Conservation (phyloP, 2,329 filamentous ascomycete species). For the Aspergillus tamarii region DNA sequence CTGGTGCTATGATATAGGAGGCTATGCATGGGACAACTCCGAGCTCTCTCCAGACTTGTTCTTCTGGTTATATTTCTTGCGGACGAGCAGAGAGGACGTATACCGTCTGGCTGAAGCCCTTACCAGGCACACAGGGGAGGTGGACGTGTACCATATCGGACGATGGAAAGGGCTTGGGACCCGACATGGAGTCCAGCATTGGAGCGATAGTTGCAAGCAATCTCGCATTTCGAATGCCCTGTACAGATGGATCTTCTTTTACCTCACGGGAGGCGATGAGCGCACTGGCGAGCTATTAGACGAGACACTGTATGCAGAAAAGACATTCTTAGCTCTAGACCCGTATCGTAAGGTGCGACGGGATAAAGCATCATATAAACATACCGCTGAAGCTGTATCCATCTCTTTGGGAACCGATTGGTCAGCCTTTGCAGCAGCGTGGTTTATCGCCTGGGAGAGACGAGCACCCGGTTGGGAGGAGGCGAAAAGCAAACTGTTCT, state of each 20-base stretch:
- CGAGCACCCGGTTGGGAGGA: background rate
- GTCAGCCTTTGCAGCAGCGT: background rate
- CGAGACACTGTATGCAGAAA: conserved; percentile 56
- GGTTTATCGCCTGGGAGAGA: background rate
- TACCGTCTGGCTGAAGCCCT: conserved; percentile 63
- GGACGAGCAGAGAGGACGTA: conserved; percentile 60
- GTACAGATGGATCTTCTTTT: conserved; percentile 62
- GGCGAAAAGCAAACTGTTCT: background rate
- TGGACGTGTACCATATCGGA: conserved; percentile 65
- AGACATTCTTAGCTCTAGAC: conserved; percentile 35
- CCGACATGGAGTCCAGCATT: conserved; percentile 66
- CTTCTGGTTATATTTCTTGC: conserved; percentile 66
- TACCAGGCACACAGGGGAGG: conserved; percentile 62
- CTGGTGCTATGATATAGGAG: conserved; percentile 68
- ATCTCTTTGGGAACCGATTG: background rate
- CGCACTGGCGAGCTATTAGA: conserved; percentile 58
- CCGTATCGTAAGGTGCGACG: background rate
- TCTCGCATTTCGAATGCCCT: conserved; percentile 63
- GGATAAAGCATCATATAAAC: background rate
- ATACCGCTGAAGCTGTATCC: background rate
- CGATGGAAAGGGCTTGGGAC: conserved; percentile 63
- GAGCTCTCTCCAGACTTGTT: conserved; percentile 66
- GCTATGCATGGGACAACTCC: conserved; percentile 68
- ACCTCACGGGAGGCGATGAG: conserved; percentile 60
- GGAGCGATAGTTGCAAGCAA: conserved; percentile 65